These are phyloP conservation scores for Amanita phalloides DNA, from an alignment of 768 basidiomycete species.

Conservation along the genomic window DNA sequence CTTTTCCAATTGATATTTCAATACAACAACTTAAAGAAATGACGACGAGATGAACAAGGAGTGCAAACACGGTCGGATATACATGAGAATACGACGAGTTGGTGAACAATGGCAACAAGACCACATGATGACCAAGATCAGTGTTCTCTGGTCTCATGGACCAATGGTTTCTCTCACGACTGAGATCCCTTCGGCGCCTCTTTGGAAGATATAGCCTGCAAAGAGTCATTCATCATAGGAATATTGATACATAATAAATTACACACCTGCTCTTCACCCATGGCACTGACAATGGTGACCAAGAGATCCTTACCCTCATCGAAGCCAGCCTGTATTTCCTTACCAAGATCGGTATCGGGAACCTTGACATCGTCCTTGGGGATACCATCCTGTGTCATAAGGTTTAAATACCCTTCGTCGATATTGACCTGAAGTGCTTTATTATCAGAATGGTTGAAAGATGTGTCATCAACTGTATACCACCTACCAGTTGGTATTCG, in stretches of 20 bases:
- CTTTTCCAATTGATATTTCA: conserved; percentile 1
- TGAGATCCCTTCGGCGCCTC: conserved; percentile 66
- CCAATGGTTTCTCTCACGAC: conserved; percentile 3
- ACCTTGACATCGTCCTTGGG: conserved; percentile 92
- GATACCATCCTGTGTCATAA: conserved; percentile 73
- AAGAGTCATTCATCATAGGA: conserved; percentile 4
- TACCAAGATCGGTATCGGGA: conserved; percentile 78
- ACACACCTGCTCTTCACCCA: conserved; percentile 81
- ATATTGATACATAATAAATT: not conserved
- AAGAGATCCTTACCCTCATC: conserved; percentile 83
- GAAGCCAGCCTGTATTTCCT: conserved; percentile 56
- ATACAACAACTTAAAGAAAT: conserved; percentile 3
- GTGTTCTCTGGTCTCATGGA: not conserved
- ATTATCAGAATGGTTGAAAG: conserved; percentile 5
- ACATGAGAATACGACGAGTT: not conserved
- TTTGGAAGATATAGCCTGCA: conserved; percentile 74
- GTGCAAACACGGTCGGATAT: conserved; percentile 1
- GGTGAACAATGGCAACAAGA: not conserved
- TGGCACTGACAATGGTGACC: conserved; percentile 79
- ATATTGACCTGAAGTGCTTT: conserved; percentile 55
- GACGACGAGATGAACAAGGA: not conserved
- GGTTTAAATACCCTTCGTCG: conserved; percentile 92
- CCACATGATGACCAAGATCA: not conserved
- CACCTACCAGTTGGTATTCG: conserved; percentile 82
- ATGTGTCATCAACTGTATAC: not conserved